Base-by-base conservation (phyloP, 2,329 filamentous ascomycete genomes). In the Colletotrichum tanaceti region DNA sequence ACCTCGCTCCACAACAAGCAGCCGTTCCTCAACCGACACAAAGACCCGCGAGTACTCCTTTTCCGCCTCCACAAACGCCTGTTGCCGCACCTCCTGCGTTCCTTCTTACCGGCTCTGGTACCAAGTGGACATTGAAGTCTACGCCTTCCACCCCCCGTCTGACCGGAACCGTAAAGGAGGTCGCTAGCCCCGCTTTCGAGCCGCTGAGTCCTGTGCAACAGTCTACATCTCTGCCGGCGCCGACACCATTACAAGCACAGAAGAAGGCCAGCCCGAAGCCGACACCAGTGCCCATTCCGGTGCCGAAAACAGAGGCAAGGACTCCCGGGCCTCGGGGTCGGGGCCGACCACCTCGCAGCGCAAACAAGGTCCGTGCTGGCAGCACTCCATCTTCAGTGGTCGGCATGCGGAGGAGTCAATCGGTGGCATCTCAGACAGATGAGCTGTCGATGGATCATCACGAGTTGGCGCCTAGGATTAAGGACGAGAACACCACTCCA, bases 81-180 rank as follows among this genome's bases (percentile, higher is more conserved):
- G 71, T 75, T 13, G 58, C 63, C 67, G 66, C 65, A 57, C 71
- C 65, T 50, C 75, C 43, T 52, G 73, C 55, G 72, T 77, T 72
- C 70, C 59, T 79, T 49, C 70, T 79, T 57, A 74, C 78, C 65
- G 77, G 80, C 46, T 75, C 79, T 66, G 87, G 86, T 52, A 91
- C 89, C 0, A 86, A 85, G 73, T 91, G 89, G 88, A 86, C 82
- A 2, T 79, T 85, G 18, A 82, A 81, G 5, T 84, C 86, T 7
- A 88, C 87, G 1, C 85, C 87, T 4, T 87, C 87, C 5, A 91
- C 89, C 1, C 89, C 89, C 2, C 75, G 77, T 20, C 80, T 78
- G 11, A 71, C 77, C 13, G 43, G 39, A 11, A 68, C 73, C 32
- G 73, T 67, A 20, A 66, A 41, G 62, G 82, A 83, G 54, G 76